phyloP scores from a whole-genome alignment of 2,329 filamentous ascomycete species.

The Curvularia eragrostidis region DNA sequence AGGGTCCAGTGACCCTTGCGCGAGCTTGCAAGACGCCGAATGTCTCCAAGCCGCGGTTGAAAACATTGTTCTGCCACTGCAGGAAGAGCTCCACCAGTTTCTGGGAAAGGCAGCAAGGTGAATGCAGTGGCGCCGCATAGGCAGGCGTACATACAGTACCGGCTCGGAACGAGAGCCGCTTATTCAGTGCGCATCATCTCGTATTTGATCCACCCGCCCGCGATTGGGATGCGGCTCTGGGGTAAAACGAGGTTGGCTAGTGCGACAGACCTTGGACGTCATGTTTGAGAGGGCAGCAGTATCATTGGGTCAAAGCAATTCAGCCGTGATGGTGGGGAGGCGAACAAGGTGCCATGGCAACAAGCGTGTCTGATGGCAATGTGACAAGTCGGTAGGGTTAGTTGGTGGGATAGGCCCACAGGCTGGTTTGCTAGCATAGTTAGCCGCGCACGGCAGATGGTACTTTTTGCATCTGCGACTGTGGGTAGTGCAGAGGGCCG shows the following conservation, averaged over 20 bases:
- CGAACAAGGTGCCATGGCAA: neutral
- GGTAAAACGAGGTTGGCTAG: constrained; percentile 29
- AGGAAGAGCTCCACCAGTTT: constrained; percentile 48
- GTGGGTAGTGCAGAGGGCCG: constrained; percentile 1
- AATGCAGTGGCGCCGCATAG: constrained; percentile 2
- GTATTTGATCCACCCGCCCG: constrained; percentile 36
- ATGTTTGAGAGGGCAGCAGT: constrained; percentile 8
- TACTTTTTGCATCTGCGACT: neutral
- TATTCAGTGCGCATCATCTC: constrained; percentile 36
- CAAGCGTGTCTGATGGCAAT: constrained; percentile 10
- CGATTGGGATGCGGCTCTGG: constrained; percentile 32
- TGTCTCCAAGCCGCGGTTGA: constrained; percentile 49
- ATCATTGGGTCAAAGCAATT: neutral
- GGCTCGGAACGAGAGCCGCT: constrained; percentile 23
- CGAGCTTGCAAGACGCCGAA: constrained; percentile 42
- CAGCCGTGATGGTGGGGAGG: neutral
- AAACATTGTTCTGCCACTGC: constrained; percentile 47
- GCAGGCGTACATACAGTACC: constrained; percentile 9
- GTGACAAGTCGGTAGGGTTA: constrained; percentile 12
- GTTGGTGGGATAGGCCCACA: neutral
- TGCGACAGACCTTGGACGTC: constrained; percentile 18
- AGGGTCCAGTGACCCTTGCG: constrained; percentile 44
- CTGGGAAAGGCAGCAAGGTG: constrained; percentile 38
- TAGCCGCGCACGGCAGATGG: constrained; percentile 16
- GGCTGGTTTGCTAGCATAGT: neutral